Conservation (phyloP, 495 filamentous ascomycete genomes). For the Hypoxylon crocopeplum region DNA sequence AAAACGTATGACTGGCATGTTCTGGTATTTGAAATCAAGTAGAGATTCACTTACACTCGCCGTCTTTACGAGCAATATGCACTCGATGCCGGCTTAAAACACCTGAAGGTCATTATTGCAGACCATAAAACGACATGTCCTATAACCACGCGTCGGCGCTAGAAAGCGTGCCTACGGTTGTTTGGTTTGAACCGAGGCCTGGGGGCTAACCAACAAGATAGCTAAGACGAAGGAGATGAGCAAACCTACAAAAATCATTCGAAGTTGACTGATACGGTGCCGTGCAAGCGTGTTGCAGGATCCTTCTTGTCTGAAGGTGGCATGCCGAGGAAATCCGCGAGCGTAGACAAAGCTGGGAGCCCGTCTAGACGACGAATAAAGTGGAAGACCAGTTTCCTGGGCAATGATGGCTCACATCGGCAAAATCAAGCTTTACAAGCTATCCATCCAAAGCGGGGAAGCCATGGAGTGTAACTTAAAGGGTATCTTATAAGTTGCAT, state of each 20-base stretch:
- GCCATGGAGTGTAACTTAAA: conserved; percentile 32
- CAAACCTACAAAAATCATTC: conserved; percentile 21
- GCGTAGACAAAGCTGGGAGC: conserved; percentile 4
- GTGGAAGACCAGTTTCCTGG: conserved; percentile 26
- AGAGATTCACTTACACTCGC: conserved; percentile 7
- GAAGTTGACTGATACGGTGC: too few relatives aligned
- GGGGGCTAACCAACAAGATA: conserved; percentile 21
- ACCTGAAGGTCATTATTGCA: too few relatives aligned
- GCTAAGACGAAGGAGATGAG: conserved; percentile 5
- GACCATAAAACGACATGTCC: too few relatives aligned
- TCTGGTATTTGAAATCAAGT: background rate
- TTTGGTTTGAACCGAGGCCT: conserved; percentile 12
- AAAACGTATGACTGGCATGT: conserved; percentile 42
- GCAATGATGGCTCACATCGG: conserved; percentile 34
- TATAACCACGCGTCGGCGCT: too few relatives aligned
- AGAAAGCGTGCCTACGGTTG: conserved; percentile 1
- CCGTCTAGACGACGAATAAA: conserved; percentile 8
- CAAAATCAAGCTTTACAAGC: conserved; percentile 36
- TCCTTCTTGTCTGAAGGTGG: conserved; percentile 4
- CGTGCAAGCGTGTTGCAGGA: too few relatives aligned
- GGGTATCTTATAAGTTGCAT: conserved; percentile 32
- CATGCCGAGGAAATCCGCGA: conserved; percentile 30
- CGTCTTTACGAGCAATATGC: background rate
- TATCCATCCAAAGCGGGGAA: conserved; percentile 38
- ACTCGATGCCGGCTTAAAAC: too few relatives aligned